Percentiles rank a stretch among this genome's conserved stretches.
Conservation (phyloP, 2,329 filamentous ascomycete species). For the Teratosphaeriaceae sp. region DNA sequence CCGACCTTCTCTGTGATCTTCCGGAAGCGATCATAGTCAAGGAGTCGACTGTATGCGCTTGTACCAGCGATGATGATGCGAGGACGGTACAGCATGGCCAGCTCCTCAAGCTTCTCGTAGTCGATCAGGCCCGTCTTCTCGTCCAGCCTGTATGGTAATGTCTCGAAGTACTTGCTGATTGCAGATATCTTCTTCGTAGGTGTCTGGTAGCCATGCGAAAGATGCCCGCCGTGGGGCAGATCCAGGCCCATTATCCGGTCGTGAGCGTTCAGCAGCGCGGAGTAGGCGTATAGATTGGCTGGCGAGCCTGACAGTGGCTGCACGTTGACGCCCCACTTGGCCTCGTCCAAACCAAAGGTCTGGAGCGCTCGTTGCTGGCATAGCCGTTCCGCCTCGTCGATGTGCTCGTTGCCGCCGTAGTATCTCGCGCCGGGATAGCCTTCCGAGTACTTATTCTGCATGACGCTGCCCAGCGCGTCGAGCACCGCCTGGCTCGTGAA, state of each 20-base stretch:
- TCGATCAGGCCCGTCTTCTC: slow-evolving; percentile 90
- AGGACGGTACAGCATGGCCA: slow-evolving; percentile 82
- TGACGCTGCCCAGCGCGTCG: slow-evolving; percentile 84
- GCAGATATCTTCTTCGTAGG: slow-evolving; percentile 97
- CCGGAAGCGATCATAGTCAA: slow-evolving; percentile 91
- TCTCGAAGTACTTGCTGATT: slow-evolving; percentile 98
- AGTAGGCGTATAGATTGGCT: slow-evolving; percentile 96
- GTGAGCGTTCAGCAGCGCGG: slow-evolving; percentile 92
- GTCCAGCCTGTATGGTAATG: slow-evolving; percentile 86
- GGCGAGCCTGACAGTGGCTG: slow-evolving; percentile 69
- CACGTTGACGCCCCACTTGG: slow-evolving; percentile 96
- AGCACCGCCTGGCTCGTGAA: slow-evolving; percentile 91
- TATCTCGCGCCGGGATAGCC: slow-evolving; percentile 95
- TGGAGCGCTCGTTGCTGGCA: slow-evolving; percentile 88
- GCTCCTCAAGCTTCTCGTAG: slow-evolving; percentile 83
- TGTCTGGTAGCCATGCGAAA: slow-evolving; percentile 97
- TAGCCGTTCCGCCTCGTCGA: slow-evolving; percentile 80
- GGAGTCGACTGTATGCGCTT: slow-evolving; percentile 90
- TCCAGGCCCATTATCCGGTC: slow-evolving; percentile 96
- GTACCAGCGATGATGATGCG: slow-evolving; percentile 95
- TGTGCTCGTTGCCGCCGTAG: slow-evolving; percentile 95
- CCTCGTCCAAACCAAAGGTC: slow-evolving; percentile 73
- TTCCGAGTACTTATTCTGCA: slow-evolving; percentile 99
- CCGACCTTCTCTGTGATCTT: slow-evolving; percentile 81
- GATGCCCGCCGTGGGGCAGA: slow-evolving; percentile 86